These are phyloP conservation scores for Setaria viridis DNA, from an alignment of 202 grass and related monocot species.

Conservation along the genomic window DNA sequence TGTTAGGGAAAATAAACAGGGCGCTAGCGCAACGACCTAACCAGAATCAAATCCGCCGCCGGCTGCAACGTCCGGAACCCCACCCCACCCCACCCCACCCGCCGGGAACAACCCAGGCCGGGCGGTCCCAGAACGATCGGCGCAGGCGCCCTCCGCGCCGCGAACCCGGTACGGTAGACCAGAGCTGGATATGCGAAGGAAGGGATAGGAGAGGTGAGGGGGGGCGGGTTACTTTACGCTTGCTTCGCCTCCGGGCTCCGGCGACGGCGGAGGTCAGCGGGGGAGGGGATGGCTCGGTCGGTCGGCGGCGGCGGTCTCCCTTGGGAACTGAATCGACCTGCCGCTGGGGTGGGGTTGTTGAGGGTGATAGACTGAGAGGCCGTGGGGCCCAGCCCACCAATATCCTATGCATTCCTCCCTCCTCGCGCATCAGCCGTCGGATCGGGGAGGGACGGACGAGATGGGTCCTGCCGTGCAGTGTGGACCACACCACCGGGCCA, in stretches of 20 bases:
- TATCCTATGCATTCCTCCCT: background rate
- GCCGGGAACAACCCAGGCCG: background rate
- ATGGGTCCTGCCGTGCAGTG: background rate
- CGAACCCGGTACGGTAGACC: background rate
- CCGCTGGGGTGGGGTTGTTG: background rate
- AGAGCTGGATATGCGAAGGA: background rate
- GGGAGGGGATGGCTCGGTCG: background rate
- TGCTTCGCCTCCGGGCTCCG: background rate
- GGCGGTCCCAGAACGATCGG: background rate
- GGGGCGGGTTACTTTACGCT: background rate
- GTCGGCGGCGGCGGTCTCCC: slow-evolving; percentile 4
- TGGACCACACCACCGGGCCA: background rate
- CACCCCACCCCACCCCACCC: background rate
- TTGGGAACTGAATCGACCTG: background rate
- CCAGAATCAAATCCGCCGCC: background rate
- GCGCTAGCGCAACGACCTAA: background rate
- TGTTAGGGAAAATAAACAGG: background rate
- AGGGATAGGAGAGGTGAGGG: background rate
- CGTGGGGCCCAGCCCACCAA: background rate
- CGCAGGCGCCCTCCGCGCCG: background rate
- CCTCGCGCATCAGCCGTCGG: background rate
- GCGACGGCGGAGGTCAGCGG: background rate
- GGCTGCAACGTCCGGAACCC: background rate
- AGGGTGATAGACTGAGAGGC: background rate
- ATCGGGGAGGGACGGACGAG: background rate